Percentiles rank a stretch among this genome's conserved stretches.
phyloP scores from a whole-genome alignment of 2,329 filamentous ascomycete species.

The Alternaria sp. region DNA sequence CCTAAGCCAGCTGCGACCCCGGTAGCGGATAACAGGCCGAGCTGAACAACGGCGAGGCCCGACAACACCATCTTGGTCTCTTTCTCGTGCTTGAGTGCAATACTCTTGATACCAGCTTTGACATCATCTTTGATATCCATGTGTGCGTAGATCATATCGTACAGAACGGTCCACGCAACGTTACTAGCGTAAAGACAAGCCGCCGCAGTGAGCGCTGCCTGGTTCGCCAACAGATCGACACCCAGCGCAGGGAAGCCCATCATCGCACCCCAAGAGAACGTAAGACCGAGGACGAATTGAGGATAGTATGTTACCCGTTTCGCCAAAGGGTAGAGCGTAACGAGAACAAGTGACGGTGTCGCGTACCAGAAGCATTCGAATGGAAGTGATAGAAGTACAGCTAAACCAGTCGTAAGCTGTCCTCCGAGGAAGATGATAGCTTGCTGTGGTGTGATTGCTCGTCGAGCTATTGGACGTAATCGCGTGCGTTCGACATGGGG shows the following conservation, averaged over 20 bases:
- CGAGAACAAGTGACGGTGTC: slow-evolving; percentile 74
- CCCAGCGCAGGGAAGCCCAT: slow-evolving; percentile 87
- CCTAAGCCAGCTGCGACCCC: slow-evolving; percentile 68
- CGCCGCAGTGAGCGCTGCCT: slow-evolving; percentile 68
- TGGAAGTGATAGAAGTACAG: slow-evolving; percentile 77
- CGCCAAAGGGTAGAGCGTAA: slow-evolving; percentile 78
- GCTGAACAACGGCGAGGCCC: slow-evolving; percentile 71
- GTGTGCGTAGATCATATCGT: slow-evolving; percentile 93
- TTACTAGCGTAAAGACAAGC: slow-evolving; percentile 77
- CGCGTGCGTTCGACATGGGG: slow-evolving; percentile 78
- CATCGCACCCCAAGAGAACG: slow-evolving; percentile 88
- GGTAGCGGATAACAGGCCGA: slow-evolving; percentile 72
- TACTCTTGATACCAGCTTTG: slow-evolving; percentile 87
- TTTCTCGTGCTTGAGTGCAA: slow-evolving; percentile 78
- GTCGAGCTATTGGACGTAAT: slow-evolving; percentile 78
- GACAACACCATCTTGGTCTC: slow-evolving; percentile 78
- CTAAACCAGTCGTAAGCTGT: slow-evolving; percentile 76
- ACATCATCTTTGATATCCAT: slow-evolving; percentile 88
- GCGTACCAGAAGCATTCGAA: slow-evolving; percentile 76
- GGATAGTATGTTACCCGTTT: slow-evolving; percentile 90
- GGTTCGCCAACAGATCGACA: slow-evolving; percentile 72
- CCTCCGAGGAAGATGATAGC: slow-evolving; percentile 75
- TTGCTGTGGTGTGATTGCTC: slow-evolving; percentile 74
- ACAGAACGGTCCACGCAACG: slow-evolving; percentile 84
- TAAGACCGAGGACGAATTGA: slow-evolving; percentile 80